Evolutionary conservation across 1,284 basidiomycete genomes (phyloP), one percentile per base, ranked within the genome.

Genomic region (Moesziomyces globuligerus): DNA sequence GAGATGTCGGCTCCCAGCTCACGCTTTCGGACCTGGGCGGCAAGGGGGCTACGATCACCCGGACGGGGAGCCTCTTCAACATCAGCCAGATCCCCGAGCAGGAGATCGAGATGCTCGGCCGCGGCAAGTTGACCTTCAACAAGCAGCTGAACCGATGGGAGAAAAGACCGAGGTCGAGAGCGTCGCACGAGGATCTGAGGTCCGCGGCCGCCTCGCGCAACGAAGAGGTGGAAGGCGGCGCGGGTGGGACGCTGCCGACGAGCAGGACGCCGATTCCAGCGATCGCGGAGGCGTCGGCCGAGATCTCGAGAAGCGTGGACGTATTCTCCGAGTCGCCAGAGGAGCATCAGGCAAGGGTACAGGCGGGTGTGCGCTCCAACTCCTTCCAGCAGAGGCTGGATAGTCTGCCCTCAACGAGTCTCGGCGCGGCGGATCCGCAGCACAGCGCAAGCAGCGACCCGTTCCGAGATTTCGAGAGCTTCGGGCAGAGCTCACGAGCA

Each of bases 381-480:
- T 62, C 60, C 36, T 70, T 70, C 52, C 67, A 70, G 32, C 67
- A 70, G 24, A 51, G 67, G 20, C 56, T 67, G 5, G 49, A 39
- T 24, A 56, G 45, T 24, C 29, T 52, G 26, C 56, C 67, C 23
- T 43, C 52, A 3, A 49, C 28, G 45, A 62, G 54, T 21, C 21
- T 56, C 15, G 57, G 49, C 43, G 51, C 54, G 18, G 66, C 54
- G 8, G 54, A 71, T 32, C 50, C 48, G 25, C 40, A 32, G 21
- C n/a, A 45, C n/a, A 68, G 65, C 40, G 72, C 72, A 20, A 55
- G 62, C n/a, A 75, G 59, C 50, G 72, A 75, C 42, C 72, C 72
- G 0, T 75, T 75, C 48, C 34, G 44, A n/a, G 72, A 66, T 28
- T 67, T 72, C 47, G 72, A 75, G 38, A 75, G 72, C 48, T 64